A percentile compares a stretch with the other conserved stretches of the same genome.
Evolutionary conservation across 345 rosid genomes (phyloP).

Genomic region (Camelina laxa): DNA sequence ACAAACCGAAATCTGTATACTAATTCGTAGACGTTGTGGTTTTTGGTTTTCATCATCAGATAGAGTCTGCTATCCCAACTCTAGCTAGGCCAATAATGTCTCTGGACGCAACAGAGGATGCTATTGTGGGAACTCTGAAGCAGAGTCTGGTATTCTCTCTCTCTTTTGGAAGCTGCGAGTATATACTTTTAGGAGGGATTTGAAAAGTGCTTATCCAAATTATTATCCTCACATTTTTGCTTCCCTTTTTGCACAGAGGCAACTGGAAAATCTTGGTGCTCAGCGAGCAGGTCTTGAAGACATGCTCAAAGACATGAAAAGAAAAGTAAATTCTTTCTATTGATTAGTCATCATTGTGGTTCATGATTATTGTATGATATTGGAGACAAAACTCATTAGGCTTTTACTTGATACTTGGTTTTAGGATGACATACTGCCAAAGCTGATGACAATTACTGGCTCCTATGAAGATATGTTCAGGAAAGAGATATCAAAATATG

Average conservation of each 20-base stretch:
- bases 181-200: constrained; percentile 11
- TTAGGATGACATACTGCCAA: constrained; percentile 97
- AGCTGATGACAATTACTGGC: constrained; percentile 89
- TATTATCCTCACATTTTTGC: constrained; percentile 27
- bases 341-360: constrained; percentile 20
- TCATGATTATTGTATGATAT: constrained; percentile 20
- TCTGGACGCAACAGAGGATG: constrained; percentile 96
- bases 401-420: constrained; percentile 36
- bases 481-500: constrained; percentile 93
- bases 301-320: constrained; percentile 98
- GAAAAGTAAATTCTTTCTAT: constrained; percentile 62
- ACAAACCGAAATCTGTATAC: constrained; percentile 14
- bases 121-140: constrained; percentile 87
- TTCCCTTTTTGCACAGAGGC: constrained; percentile 68
- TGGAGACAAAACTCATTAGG: constrained; percentile 28
- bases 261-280: constrained; percentile 94
- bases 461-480: constrained; percentile 93
- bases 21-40: constrained; percentile 19
- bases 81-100: constrained; percentile 95
- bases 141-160: constrained; percentile 78
- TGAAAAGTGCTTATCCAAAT: constrained; percentile 16
- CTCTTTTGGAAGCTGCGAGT: constrained; percentile 23
- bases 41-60: constrained; percentile 56
- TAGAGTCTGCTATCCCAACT: constrained; percentile 90
- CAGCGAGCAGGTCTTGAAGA: constrained; percentile 99